These are phyloP conservation scores for Fusarium pseudograminearum DNA, from an alignment of 2,329 filamentous ascomycete genomes.

Conservation along the genomic window DNA sequence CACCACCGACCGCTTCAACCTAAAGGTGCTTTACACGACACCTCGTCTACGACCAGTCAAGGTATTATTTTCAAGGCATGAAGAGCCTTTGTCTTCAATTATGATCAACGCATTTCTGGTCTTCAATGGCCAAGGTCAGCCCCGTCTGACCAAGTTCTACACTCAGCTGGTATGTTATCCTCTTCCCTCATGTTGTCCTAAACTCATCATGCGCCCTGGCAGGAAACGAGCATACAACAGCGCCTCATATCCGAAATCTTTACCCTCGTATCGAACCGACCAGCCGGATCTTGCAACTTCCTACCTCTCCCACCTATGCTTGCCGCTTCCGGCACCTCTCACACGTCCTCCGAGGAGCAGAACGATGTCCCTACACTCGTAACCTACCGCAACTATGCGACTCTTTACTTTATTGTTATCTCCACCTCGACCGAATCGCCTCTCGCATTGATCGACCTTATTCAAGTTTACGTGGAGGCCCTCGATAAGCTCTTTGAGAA, in stretches of 20 bases:
- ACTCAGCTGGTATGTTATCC: conserved; percentile 80
- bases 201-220: conserved; percentile 22
- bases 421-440: conserved; percentile 96
- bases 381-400: conserved; percentile 98
- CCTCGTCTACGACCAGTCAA: conserved; percentile 1
- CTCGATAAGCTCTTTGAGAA: conserved; percentile 97
- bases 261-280: conserved; percentile 90
- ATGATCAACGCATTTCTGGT: conserved; percentile 99
- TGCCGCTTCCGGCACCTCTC: conserved; percentile 71
- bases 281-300: conserved; percentile 96
- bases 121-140: conserved; percentile 98
- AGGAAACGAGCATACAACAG: conserved; percentile 98
- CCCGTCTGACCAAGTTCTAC: conserved; percentile 97
- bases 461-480: conserved; percentile 97
- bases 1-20: conserved; percentile 38
- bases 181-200: background rate
- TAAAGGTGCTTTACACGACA: background rate
- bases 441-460: conserved; percentile 92
- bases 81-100: conserved; percentile 43
- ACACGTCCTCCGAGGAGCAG: conserved; percentile 73
- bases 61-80: conserved; percentile 32
- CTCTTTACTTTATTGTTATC: conserved; percentile 98
- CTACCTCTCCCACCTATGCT: conserved; percentile 80
- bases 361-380: conserved; percentile 95
- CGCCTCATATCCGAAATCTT: conserved; percentile 98